These are phyloP conservation scores for Ocimum tenuiflorum DNA, from an alignment of 257 asterid species.

Conservation along the genomic window DNA sequence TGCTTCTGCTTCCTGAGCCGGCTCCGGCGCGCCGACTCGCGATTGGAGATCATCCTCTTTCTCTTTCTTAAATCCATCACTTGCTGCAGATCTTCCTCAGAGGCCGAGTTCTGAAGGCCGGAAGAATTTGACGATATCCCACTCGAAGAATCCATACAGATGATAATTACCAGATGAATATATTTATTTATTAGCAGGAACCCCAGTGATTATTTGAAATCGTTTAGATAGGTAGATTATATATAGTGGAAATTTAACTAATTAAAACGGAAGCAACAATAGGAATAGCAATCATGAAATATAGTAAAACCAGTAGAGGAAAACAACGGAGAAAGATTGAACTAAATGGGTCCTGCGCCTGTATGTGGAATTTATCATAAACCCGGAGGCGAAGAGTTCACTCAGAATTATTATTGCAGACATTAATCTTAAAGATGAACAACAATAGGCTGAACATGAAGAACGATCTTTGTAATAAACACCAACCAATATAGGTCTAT, in stretches of 20 bases:
- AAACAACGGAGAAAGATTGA: slow-evolving; percentile 93
- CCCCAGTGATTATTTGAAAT: slow-evolving; percentile 1
- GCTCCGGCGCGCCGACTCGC: slow-evolving; percentile 94
- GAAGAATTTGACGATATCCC: slow-evolving; percentile 61
- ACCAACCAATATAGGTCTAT: too few relatives aligned
- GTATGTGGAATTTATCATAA: slow-evolving; percentile 89
- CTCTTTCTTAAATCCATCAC: slow-evolving; percentile 74
- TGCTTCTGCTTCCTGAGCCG: slow-evolving; percentile 86
- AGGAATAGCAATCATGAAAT: slow-evolving; percentile 73
- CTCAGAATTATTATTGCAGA: slow-evolving; percentile 66
- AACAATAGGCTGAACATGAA: slow-evolving; percentile 28
- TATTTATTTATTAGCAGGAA: background rate
- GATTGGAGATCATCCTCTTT: slow-evolving; percentile 86
- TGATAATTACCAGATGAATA: background rate
- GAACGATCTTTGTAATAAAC: slow-evolving; percentile 7
- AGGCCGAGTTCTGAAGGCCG: slow-evolving; percentile 46
- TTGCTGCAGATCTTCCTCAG: slow-evolving; percentile 63
- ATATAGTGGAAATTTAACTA: too few relatives aligned
- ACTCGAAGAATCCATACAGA: slow-evolving; percentile 62
- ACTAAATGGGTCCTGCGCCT: slow-evolving; percentile 88
- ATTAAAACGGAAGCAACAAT: background rate
- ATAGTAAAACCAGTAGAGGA: slow-evolving; percentile 95
- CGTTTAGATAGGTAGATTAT: too few relatives aligned
- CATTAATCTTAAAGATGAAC: slow-evolving; percentile 59
- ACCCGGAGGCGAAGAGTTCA: slow-evolving; percentile 78